These are phyloP conservation scores for Yamadazyma sp. DNA, from an alignment of 1,139 yeast species.

Conservation along the genomic window DNA sequence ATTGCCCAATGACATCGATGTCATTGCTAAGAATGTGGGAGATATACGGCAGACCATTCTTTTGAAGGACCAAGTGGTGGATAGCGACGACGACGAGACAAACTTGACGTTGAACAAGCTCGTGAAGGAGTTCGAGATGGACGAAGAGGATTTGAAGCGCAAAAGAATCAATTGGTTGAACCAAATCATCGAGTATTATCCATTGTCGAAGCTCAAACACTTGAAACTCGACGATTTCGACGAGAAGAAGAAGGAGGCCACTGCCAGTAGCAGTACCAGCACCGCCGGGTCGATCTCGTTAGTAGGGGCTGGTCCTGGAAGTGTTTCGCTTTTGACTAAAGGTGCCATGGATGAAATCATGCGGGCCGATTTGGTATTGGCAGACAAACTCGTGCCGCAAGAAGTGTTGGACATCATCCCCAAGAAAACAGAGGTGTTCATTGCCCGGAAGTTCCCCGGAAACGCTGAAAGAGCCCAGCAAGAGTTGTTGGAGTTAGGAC, in stretches of 20 bases:
- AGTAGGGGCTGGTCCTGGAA: slow-evolving; percentile 95
- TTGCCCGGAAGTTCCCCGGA: slow-evolving; percentile 95
- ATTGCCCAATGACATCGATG: slow-evolving; percentile 70
- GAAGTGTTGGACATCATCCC: slow-evolving; percentile 84
- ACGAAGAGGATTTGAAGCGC: slow-evolving; percentile 49
- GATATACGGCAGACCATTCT: slow-evolving; percentile 57
- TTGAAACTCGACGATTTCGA: slow-evolving; percentile 57
- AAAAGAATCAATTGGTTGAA: slow-evolving; percentile 82
- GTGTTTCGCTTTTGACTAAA: slow-evolving; percentile 74
- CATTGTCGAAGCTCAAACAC: slow-evolving; percentile 60
- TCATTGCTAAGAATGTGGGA: slow-evolving; percentile 70
- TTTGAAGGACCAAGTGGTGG: slow-evolving; percentile 54
- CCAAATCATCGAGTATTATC: slow-evolving; percentile 90
- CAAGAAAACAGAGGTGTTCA: slow-evolving; percentile 65
- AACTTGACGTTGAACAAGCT: slow-evolving; percentile 53
- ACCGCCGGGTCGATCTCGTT: slow-evolving; percentile 61
- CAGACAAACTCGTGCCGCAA: slow-evolving; percentile 92
- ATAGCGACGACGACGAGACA: slow-evolving; percentile 23
- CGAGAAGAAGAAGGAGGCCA: slow-evolving; percentile 6
- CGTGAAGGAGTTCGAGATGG: slow-evolving; percentile 60
- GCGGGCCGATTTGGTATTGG: slow-evolving; percentile 78
- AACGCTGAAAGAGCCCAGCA: slow-evolving; percentile 93
- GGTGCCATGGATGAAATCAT: slow-evolving; percentile 84
- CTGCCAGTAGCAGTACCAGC: neutral
- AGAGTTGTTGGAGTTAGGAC: slow-evolving; percentile 71